These are phyloP conservation scores for Biscogniauxia marginata DNA, from an alignment of 2,329 filamentous ascomycete species.

Conservation along the genomic window DNA sequence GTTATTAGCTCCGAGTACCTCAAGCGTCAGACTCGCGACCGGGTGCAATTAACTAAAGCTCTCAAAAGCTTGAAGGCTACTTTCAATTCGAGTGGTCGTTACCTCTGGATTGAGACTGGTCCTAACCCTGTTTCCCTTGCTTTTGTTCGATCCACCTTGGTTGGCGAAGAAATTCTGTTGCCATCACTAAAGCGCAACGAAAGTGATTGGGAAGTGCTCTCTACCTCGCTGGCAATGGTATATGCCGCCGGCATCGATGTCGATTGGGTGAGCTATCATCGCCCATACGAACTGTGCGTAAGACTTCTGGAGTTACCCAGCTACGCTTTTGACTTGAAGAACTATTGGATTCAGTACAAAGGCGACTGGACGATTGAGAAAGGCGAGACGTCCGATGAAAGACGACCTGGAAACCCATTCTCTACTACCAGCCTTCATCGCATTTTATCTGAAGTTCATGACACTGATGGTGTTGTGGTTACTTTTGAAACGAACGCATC, in stretches of 20 bases:
- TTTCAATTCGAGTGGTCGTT: neutral
- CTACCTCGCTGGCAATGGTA: slow-evolving; percentile 1
- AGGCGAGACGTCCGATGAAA: slow-evolving; percentile 2
- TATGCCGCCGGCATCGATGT: slow-evolving; percentile 10
- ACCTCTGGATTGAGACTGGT: slow-evolving; percentile 12
- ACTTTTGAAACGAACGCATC: slow-evolving; percentile 25
- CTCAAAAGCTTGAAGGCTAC: neutral
- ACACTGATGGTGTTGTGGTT: slow-evolving; percentile 11
- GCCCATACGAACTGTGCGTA: slow-evolving; percentile 14
- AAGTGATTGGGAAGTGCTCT: slow-evolving; percentile 5
- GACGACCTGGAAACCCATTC: neutral
- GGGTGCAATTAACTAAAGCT: slow-evolving; percentile 6
- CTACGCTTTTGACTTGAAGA: slow-evolving; percentile 28
- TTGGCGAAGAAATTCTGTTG: neutral
- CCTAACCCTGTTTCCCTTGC: slow-evolving; percentile 3
- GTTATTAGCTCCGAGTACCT: slow-evolving; percentile 6
- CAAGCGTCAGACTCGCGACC: slow-evolving; percentile 3
- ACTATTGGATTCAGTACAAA: slow-evolving; percentile 30
- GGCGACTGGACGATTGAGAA: slow-evolving; percentile 20
- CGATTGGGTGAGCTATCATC: slow-evolving; percentile 25
- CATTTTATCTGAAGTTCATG: slow-evolving; percentile 7
- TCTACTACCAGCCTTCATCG: neutral
- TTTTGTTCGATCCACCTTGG: neutral
- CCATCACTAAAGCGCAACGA: slow-evolving; percentile 6
- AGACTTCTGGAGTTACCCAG: slow-evolving; percentile 21